Percentiles rank a stretch among this genome's conserved stretches.
Evolutionary conservation across 768 basidiomycete genomes (phyloP).

Genomic region (Pisolithus orientalis): DNA sequence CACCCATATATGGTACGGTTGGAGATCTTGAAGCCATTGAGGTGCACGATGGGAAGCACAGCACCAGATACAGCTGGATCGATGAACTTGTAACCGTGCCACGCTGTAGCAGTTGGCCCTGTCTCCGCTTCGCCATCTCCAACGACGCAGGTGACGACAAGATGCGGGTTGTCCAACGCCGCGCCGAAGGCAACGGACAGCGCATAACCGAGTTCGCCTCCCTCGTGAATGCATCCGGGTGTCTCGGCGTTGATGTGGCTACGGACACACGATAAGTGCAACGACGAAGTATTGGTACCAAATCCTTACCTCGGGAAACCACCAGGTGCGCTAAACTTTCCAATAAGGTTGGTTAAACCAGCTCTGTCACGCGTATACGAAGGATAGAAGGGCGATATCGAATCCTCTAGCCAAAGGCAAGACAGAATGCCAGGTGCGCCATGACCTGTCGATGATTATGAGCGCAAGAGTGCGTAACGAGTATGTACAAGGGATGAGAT

Average conservation of each 20-base stretch:
- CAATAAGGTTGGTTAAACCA: constrained; percentile 65
- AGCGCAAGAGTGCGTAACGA: neutral
- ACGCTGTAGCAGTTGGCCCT: constrained; percentile 72
- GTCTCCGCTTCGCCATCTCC: constrained; percentile 87
- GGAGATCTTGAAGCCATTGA: constrained; percentile 88
- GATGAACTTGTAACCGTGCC: constrained; percentile 87
- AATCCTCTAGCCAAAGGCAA: constrained; percentile 80
- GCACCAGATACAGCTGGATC: constrained; percentile 88
- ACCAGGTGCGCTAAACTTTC: constrained; percentile 73
- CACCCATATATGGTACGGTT: constrained; percentile 86
- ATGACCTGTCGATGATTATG: constrained; percentile 42
- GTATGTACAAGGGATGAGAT: too few species aligned
- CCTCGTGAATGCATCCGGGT: constrained; percentile 88
- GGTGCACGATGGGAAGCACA: constrained; percentile 84
- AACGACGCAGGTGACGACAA: constrained; percentile 75
- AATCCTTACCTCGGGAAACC: constrained; percentile 67
- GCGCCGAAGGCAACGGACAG: constrained; percentile 82
- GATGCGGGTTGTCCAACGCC: constrained; percentile 86
- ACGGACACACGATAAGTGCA: constrained; percentile 1
- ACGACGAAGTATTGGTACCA: neutral
- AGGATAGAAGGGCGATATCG: constrained; percentile 53
- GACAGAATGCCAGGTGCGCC: constrained; percentile 87
- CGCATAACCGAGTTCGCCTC: constrained; percentile 86
- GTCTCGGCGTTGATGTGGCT: constrained; percentile 80
- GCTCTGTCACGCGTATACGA: constrained; percentile 47